Evolutionary conservation across 1,284 basidiomycete species (phyloP), one percentile per base, ranked within the genome.

Genomic region (Cutaneotrichosporon sp.): DNA sequence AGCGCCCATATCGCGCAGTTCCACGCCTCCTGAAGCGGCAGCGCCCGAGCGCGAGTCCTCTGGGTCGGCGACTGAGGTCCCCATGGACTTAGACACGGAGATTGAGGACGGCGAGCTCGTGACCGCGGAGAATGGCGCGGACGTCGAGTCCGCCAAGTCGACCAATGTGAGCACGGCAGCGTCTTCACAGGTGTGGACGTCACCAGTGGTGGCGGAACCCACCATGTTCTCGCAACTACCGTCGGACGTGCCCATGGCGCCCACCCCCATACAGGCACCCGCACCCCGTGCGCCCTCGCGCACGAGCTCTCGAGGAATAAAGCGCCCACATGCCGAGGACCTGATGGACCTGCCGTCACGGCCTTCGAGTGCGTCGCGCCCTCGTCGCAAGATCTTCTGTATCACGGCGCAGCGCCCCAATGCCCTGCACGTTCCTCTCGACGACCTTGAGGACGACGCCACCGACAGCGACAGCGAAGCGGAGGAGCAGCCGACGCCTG

Each of bases 71-170:
- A 52, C 49, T 8, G 67, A 58, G 50, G 62, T 61, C 1, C 63
- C 61, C 13, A 66, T 66, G 64, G 66, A 67, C 29, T 58, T 68
- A 34, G 68, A 71, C 24, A 71, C 74, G 31, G 64, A 67, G 20
- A 61, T 68, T 3, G 76, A 78, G 59, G 73, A 75, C 51, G 76
- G 76, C 3, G 74, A 78, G 62, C 75, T 78, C 29, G 54, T 55
- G 5, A 62, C 63, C n/a, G 20, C 51, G 10, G 49, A 52, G 31
- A 27, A 49, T 18, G 27, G 29, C 43, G 54, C 31, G 18, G 5
- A 22, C 18, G 38, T 45, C 45, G 29, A 34, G 4, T 29, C 20
- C 8, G 25, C 16, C 47, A 31, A 8, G 4, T 27, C 47, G 14
- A 50, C 47, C 25, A n/a, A 24, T 27, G 2, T 34, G 29, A 33